Percentiles rank a stretch among this genome's conserved stretches.
These are phyloP conservation scores for Citrus glauca DNA, from an alignment of 345 rosid genomes.

Conservation along the genomic window DNA sequence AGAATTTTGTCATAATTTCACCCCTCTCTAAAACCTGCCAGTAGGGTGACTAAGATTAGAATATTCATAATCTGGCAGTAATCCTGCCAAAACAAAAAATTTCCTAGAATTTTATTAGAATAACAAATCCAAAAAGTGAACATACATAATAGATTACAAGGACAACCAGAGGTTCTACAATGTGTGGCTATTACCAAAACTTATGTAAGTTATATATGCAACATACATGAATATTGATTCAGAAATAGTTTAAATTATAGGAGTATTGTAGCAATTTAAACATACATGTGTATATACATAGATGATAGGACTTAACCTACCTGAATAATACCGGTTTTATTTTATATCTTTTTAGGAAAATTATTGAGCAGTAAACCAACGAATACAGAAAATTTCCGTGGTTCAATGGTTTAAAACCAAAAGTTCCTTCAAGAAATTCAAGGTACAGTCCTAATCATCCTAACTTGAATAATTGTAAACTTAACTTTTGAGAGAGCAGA, in stretches of 20 bases:
- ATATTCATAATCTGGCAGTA: background rate
- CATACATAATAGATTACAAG: background rate
- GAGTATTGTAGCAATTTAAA: background rate
- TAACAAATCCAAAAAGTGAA: background rate
- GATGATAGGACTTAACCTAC: background rate
- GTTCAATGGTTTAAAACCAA: background rate
- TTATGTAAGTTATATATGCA: background rate
- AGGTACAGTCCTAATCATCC: background rate
- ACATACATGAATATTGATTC: background rate
- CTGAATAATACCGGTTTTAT: background rate
- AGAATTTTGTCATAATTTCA: conserved; percentile 54
- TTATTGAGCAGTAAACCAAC: background rate
- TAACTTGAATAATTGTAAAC: background rate
- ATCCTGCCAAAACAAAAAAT: background rate
- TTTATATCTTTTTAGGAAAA: background rate
- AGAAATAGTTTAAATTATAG: background rate
- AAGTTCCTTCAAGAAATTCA: background rate
- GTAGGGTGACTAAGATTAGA: conserved; percentile 5
- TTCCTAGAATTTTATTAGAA: background rate
- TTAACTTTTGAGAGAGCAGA: background rate
- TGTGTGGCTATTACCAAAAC: background rate
- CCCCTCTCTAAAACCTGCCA: conserved; percentile 87
- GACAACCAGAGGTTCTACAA: background rate
- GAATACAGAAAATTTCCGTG: background rate
- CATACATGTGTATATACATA: background rate